A percentile compares a stretch with the other conserved stretches of the same genome.
phyloP scores from a whole-genome alignment of 805 yeast genomes.

The Geotrichum ghanense region DNA sequence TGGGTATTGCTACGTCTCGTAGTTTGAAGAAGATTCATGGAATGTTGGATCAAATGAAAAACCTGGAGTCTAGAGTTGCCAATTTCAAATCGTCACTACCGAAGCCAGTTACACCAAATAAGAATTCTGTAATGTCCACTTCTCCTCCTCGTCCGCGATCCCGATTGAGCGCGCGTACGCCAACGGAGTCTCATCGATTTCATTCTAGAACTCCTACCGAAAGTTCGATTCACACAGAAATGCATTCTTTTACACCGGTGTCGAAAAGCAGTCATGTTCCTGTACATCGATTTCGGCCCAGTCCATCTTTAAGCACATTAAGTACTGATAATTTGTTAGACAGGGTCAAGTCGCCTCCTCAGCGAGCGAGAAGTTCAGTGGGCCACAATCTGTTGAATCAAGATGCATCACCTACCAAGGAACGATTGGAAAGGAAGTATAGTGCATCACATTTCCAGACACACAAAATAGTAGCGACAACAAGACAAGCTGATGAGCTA shows the following conservation, averaged over 20 bases:
- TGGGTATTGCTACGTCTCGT: conserved; percentile 15
- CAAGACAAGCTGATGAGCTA: background rate
- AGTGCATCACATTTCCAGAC: background rate
- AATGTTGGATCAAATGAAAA: conserved; percentile 20
- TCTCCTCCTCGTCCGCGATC: background rate
- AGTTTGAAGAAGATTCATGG: conserved; percentile 22
- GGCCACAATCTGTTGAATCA: background rate
- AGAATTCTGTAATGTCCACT: background rate
- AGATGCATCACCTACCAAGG: background rate
- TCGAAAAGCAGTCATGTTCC: background rate
- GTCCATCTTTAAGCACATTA: background rate
- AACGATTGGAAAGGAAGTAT: background rate
- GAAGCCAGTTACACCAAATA: conserved; percentile 9
- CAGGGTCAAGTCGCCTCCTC: background rate
- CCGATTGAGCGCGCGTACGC: background rate
- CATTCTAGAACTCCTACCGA: background rate
- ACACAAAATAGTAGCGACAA: background rate
- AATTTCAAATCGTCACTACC: conserved; percentile 19
- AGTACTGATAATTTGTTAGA: background rate
- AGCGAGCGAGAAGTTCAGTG: background rate
- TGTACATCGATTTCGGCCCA: background rate
- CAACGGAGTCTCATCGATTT: too few species aligned
- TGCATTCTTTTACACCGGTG: background rate
- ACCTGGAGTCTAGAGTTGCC: conserved; percentile 20
- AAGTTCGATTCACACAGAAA: background rate